Base-by-base conservation (phyloP, 1,284 basidiomycete species). In the Microbotryum saponariae region DNA sequence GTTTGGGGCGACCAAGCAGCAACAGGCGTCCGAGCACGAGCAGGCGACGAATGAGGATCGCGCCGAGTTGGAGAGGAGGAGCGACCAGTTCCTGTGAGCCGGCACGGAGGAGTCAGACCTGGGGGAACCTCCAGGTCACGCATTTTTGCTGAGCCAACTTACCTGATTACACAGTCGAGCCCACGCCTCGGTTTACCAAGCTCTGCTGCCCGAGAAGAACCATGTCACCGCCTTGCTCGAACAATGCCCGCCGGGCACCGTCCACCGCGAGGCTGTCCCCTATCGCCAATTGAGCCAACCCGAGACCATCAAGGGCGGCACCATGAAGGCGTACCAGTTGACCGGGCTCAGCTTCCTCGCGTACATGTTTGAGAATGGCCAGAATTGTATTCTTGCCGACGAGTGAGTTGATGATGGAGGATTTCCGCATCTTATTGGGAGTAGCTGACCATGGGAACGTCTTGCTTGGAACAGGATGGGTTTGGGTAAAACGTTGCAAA, bases 401-500 rank as follows among this genome's bases (percentile, higher is more conserved):
- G 65, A 66, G 63, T 56, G 42, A 18, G 55, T 52, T 16, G 14
- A 20, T 21, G 20, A 27, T 27, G 16, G 48, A 14, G 21, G 5
- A 12, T 23, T 50, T 50, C 51, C 8, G 2, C 25, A 25, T 23
- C n/a, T 23, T 18, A 14, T 23, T 33, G 51, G 31, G 25, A 31
- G 51, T 20, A n/a, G 25, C 18, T 37, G 45, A 46, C 23, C 55
- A 31, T 59, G 48, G 31, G 51, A 3, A 8, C 31, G 70, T 59
- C 51, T 18, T 18, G 16, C 42, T 55, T 54, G 72, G 4, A 10
- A 5, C 54, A 61, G 60, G 54, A 80, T 84, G 83, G 83, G 82
- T 64, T 78, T 85, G 7, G 83, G 83, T 20, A 85, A 85, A 68
- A 85, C 84, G 0, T 73, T 85, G 20, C 83, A 84, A 79, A 84